Percentiles rank a stretch among this genome's conserved stretches.
Conservation (phyloP, 441 rosid species). For the Gossypium trilobum region DNA sequence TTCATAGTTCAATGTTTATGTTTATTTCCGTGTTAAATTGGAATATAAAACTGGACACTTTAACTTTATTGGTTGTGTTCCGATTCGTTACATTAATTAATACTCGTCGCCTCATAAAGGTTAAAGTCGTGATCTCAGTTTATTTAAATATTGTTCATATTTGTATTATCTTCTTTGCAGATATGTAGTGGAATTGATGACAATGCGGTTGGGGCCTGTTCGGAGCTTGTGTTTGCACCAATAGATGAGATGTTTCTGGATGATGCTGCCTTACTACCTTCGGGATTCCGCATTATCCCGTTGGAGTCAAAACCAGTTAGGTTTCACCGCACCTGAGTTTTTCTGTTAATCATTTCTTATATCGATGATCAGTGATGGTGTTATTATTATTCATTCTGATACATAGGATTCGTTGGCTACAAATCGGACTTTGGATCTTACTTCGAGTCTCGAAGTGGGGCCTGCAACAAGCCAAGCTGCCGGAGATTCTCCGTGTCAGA, state of each 20-base stretch:
- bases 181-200: slow-evolving; percentile 90
- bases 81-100: background rate
- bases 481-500: slow-evolving; percentile 42
- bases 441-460: slow-evolving; percentile 93
- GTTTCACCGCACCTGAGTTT: background rate
- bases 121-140: background rate
- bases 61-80: background rate
- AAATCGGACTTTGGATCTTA: slow-evolving; percentile 72
- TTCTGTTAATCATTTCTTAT: background rate
- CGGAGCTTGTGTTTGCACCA: slow-evolving; percentile 90
- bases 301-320: slow-evolving; percentile 75
- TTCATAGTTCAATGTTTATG: background rate
- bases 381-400: slow-evolving; percentile 44
- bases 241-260: slow-evolving; percentile 95
- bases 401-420: slow-evolving; percentile 41
- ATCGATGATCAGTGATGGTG: background rate
- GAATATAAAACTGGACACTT: background rate
- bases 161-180: slow-evolving; percentile 27
- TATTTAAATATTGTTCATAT: background rate
- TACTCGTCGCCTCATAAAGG: background rate
- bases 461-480: slow-evolving; percentile 40
- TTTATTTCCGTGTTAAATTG: background rate
- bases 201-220: slow-evolving; percentile 77
- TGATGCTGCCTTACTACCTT: slow-evolving; percentile 86
- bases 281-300: slow-evolving; percentile 91